phyloP scores from a whole-genome alignment of 2,329 filamentous ascomycete species.

The Penicillium janthinellum region DNA sequence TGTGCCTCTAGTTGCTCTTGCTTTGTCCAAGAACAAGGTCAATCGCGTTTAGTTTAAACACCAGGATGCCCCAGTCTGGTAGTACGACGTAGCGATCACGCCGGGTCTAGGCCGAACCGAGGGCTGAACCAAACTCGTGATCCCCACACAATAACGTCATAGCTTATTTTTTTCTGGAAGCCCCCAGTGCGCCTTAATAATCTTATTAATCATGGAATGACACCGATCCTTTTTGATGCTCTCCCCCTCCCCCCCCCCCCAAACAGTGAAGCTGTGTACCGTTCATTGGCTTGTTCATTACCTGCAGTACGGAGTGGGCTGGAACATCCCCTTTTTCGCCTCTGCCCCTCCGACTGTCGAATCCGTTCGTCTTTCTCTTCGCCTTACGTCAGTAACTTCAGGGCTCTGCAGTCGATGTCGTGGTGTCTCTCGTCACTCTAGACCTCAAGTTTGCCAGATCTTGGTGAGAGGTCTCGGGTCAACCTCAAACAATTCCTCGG shows the following conservation, averaged over 20 bases:
- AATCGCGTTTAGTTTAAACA: not conserved
- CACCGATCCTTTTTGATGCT: conserved; percentile 15
- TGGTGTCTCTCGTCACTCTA: not conserved
- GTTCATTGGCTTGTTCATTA: conserved; percentile 14
- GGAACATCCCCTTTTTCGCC: conserved; percentile 17
- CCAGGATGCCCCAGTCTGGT: not conserved
- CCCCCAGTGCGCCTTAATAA: conserved; percentile 23
- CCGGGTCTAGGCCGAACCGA: conserved; percentile 15
- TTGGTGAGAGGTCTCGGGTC: not conserved
- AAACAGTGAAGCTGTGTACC: not conserved
- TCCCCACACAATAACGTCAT: conserved; percentile 34
- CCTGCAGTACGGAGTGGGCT: conserved; percentile 11
- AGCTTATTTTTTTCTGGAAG: conserved; percentile 23
- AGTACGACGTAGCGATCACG: not conserved
- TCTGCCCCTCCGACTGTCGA: conserved; percentile 16
- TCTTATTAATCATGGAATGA: conserved; percentile 24
- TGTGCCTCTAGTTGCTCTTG: not conserved
- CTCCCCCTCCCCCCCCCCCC: not conserved
- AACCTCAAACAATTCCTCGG: not conserved
- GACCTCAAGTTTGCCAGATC: not conserved
- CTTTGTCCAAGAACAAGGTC: not conserved
- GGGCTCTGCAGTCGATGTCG: conserved; percentile 2
- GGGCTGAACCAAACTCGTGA: conserved; percentile 17
- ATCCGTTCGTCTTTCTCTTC: conserved; percentile 2
- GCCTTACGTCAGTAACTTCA: conserved; percentile 21